These are phyloP conservation scores for Endoconidiophora polonica DNA, from an alignment of 2,329 filamentous ascomycete species.

Conservation along the genomic window DNA sequence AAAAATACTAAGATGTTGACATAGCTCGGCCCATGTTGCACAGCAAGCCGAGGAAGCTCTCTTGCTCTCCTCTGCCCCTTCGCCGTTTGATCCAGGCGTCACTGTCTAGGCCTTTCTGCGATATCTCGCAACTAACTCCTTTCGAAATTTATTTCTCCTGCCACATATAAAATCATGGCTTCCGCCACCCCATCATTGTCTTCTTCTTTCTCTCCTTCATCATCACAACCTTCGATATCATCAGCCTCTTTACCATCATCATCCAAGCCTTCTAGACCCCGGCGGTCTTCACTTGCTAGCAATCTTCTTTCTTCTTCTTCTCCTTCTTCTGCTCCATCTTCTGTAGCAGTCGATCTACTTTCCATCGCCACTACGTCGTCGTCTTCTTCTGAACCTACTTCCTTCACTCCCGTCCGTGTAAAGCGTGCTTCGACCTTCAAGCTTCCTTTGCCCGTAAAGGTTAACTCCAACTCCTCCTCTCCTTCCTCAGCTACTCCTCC, in stretches of 20 bases:
- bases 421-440: slow-evolving; percentile 14
- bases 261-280: neutral
- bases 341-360: neutral
- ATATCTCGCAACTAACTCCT: too few species aligned
- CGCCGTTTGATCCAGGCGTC: too few species aligned
- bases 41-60: neutral
- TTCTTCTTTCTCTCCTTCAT: neutral
- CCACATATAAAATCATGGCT: slow-evolving; percentile 5
- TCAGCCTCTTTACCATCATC: neutral
- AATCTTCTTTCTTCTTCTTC: neutral
- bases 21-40: neutral
- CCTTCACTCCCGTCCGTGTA: slow-evolving; percentile 9
- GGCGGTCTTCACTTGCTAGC: slow-evolving; percentile 2
- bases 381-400: neutral
- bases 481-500: slow-evolving; percentile 3
- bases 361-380: slow-evolving; percentile 1
- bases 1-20: neutral
- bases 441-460: slow-evolving; percentile 14
- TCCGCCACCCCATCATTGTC: slow-evolving; percentile 1
- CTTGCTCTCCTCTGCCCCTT: neutral
- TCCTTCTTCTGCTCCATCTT: neutral
- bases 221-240: neutral
- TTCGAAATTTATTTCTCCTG: too few species aligned
- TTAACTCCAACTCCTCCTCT: slow-evolving; percentile 10
- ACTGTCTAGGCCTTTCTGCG: too few species aligned